A percentile compares a stretch with the other conserved stretches of the same genome.
Evolutionary conservation across 305 asterid genomes (phyloP).

Genomic region (Plantago lanceolata): DNA sequence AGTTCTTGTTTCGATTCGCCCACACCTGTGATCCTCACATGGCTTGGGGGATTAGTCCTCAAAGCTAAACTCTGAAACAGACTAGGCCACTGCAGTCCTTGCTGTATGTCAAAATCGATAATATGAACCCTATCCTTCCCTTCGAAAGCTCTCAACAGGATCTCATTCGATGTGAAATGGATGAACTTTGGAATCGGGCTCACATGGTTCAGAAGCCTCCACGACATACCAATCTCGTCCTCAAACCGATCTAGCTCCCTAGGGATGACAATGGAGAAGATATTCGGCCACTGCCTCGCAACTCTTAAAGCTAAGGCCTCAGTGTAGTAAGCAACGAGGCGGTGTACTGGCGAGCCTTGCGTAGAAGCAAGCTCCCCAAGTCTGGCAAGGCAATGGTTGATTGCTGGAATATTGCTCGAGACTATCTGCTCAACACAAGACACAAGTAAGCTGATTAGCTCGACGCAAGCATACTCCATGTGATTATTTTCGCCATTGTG

Average conservation of each 20-base stretch:
- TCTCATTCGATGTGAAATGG: conserved; percentile 88
- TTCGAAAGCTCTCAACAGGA: conserved; percentile 66
- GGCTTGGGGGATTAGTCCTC: conserved; percentile 64
- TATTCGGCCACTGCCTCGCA: conserved; percentile 69
- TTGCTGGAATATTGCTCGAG: conserved; percentile 46
- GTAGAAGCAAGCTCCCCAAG: conserved; percentile 93
- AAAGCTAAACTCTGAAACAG: conserved; percentile 82
- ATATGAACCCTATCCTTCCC: conserved; percentile 85
- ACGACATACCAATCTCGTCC: conserved; percentile 43
- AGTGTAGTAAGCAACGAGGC: conserved; percentile 72
- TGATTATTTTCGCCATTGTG: conserved; percentile 37
- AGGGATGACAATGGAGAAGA: conserved; percentile 60
- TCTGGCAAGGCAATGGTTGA: conserved; percentile 60
- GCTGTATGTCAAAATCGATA: conserved; percentile 88
- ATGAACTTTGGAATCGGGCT: conserved; percentile 77
- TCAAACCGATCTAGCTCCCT: conserved; percentile 59
- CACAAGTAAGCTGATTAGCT: conserved; percentile 70
- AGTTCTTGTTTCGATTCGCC: conserved; percentile 91
- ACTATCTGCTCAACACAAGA: conserved; percentile 69
- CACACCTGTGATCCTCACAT: conserved; percentile 75
- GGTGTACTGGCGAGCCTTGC: conserved; percentile 59
- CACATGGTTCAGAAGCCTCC: conserved; percentile 65
- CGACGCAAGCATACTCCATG: conserved; percentile 49
- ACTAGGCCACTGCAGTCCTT: conserved; percentile 95
- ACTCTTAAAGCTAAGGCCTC: conserved; percentile 77